These are phyloP conservation scores for Phytophthora aleatoria DNA, from an alignment of 352 stramenopile species.

Conservation along the genomic window DNA sequence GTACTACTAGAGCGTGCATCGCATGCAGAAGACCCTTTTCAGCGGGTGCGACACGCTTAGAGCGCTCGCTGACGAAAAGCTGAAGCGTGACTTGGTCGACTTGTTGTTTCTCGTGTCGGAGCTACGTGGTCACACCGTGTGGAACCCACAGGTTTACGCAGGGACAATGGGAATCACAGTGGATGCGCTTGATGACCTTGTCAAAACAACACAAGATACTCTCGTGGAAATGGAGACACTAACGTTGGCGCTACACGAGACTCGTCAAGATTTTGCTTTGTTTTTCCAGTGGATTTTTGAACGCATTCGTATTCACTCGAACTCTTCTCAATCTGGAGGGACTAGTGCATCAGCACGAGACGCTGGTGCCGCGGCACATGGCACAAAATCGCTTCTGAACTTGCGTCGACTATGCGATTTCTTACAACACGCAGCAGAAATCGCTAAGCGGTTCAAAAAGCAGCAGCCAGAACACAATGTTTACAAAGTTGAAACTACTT, in stretches of 20 bases:
- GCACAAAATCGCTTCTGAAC: slow-evolving; percentile 61
- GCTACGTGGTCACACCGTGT: slow-evolving; percentile 56
- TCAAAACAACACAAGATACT: slow-evolving; percentile 37
- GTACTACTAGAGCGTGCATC: slow-evolving; percentile 50
- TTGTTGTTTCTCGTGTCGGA: slow-evolving; percentile 59
- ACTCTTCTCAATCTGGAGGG: slow-evolving; percentile 19
- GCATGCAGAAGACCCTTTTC: slow-evolving; percentile 60
- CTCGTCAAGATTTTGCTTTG: slow-evolving; percentile 60
- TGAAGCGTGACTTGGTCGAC: slow-evolving; percentile 46
- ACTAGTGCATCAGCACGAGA: slow-evolving; percentile 6
- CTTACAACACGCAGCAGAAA: slow-evolving; percentile 46
- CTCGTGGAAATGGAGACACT: slow-evolving; percentile 55
- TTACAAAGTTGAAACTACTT: slow-evolving; percentile 67
- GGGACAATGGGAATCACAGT: slow-evolving; percentile 46
- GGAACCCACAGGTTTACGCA: slow-evolving; percentile 40
- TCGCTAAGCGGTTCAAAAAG: slow-evolving; percentile 43
- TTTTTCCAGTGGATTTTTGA: slow-evolving; percentile 72
- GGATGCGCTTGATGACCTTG: slow-evolving; percentile 40
- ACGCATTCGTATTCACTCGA: slow-evolving; percentile 67
- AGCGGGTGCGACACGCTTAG: slow-evolving; percentile 48
- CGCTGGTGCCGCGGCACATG: neutral
- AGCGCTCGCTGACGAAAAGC: slow-evolving; percentile 33
- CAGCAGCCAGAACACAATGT: slow-evolving; percentile 43
- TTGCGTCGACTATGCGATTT: slow-evolving; percentile 60
- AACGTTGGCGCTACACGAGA: slow-evolving; percentile 51